Conservation (phyloP, 202 grass and related monocot genomes). For the Carex sylvatica region DNA sequence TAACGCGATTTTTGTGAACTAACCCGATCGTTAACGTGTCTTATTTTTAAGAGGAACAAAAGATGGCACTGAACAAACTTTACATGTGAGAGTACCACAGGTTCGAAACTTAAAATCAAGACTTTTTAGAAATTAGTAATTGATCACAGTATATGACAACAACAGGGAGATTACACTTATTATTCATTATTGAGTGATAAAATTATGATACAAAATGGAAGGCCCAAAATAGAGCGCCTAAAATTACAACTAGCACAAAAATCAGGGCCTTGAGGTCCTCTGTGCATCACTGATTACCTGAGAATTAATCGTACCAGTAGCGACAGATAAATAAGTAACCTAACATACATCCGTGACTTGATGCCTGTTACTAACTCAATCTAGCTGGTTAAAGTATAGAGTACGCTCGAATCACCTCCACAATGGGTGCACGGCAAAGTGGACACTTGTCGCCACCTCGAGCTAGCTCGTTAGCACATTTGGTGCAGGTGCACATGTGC, state of each 20-base stretch:
- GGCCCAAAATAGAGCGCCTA: background rate
- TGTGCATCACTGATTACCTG: slow-evolving; percentile 4
- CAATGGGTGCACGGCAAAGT: slow-evolving; percentile 78
- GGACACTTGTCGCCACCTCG: slow-evolving; percentile 66
- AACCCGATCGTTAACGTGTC: no score
- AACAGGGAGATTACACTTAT: background rate
- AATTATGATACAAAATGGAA: slow-evolving; percentile 2
- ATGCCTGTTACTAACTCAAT: slow-evolving; percentile 19
- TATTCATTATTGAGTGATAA: background rate
- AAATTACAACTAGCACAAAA: slow-evolving; percentile 19
- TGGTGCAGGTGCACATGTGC: slow-evolving; percentile 89
- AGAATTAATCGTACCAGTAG: slow-evolving; percentile 8
- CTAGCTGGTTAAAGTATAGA: slow-evolving; percentile 57
- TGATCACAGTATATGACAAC: background rate
- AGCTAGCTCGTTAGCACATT: slow-evolving; percentile 70
- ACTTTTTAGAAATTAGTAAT: background rate
- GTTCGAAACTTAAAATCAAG: no score
- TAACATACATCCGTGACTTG: slow-evolving; percentile 15
- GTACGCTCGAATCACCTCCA: slow-evolving; percentile 84
- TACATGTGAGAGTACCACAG: no score
- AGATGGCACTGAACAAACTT: no score
- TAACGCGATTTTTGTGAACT: no score
- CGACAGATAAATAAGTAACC: slow-evolving; percentile 4
- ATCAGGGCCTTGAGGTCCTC: background rate
- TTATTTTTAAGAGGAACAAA: no score